Conservation (phyloP, 2,329 filamentous ascomycete species). For the Fonsecaea erecta region DNA sequence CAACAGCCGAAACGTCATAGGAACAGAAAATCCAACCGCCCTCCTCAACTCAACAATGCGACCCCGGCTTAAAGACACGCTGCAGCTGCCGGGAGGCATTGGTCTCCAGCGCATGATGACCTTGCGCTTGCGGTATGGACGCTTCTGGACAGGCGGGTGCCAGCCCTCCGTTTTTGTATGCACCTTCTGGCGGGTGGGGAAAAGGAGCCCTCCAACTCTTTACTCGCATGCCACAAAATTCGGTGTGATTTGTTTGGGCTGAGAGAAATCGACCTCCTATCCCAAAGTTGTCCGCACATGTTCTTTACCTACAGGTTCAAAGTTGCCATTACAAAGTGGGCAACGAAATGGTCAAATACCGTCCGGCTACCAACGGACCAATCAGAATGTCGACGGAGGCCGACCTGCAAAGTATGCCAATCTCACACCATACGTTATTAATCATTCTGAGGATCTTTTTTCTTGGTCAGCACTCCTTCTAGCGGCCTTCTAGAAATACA, state of each 20-base stretch:
- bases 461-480: slow-evolving; percentile 13
- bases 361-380: slow-evolving; percentile 20
- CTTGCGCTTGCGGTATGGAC: neutral
- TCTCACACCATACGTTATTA: neutral
- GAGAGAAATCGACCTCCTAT: neutral
- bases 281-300: neutral
- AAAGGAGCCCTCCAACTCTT: too few species aligned
- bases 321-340: neutral
- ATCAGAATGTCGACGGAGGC: slow-evolving; percentile 7
- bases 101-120: neutral
- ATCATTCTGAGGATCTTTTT: slow-evolving; percentile 7
- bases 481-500: neutral
- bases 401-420: neutral
- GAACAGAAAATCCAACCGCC: neutral
- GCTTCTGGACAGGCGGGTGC: neutral
- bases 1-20: neutral
- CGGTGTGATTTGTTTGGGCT: neutral
- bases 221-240: too few species aligned
- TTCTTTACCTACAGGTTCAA: neutral
- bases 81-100: neutral
- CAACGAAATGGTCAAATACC: slow-evolving; percentile 14
- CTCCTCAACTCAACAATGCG: neutral
- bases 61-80: neutral
- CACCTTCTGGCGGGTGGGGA: too few species aligned
- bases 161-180: neutral